Conservation (phyloP, 495 filamentous ascomycete genomes). For the Letharia lupina region DNA sequence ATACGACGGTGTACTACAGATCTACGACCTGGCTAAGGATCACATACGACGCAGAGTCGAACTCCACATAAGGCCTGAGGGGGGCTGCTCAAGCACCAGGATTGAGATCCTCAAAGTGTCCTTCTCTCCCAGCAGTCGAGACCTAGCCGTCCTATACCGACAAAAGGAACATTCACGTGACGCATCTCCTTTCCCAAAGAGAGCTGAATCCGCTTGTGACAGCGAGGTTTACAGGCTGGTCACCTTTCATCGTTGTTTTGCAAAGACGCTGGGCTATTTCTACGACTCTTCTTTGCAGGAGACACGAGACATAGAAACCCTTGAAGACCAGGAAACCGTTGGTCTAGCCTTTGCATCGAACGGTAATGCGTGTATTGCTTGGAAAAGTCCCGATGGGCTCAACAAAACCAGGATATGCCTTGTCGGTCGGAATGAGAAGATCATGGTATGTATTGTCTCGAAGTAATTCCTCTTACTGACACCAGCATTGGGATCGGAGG, state of each 20-base stretch:
- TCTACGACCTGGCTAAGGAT: slow-evolving; percentile 19
- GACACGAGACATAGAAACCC: slow-evolving; percentile 15
- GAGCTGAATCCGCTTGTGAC: neutral
- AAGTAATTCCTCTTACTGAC: neutral
- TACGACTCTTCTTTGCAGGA: slow-evolving; percentile 22
- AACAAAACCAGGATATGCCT: slow-evolving; percentile 13
- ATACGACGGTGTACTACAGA: slow-evolving; percentile 15
- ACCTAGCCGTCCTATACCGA: slow-evolving; percentile 22
- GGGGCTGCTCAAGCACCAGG: slow-evolving; percentile 1
- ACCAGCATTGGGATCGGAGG: neutral
- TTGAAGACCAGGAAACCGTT: slow-evolving; percentile 5
- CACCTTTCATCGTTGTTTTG: slow-evolving; percentile 22
- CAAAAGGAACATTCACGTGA: neutral
- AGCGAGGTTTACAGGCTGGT: slow-evolving; percentile 17
- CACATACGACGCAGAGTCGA: slow-evolving; percentile 21
- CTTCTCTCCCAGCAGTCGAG: slow-evolving; percentile 21
- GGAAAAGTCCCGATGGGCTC: slow-evolving; percentile 8
- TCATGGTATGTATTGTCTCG: slow-evolving; percentile 15
- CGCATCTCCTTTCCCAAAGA: neutral
- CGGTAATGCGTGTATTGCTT: slow-evolving; percentile 23
- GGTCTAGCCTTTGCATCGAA: slow-evolving; percentile 23
- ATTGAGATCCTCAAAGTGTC: slow-evolving; percentile 22
- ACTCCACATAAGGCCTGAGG: slow-evolving; percentile 13
- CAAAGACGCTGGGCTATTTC: slow-evolving; percentile 18
- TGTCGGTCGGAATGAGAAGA: slow-evolving; percentile 14